phyloP scores from a whole-genome alignment of 1,284 basidiomycete species.

The Fistulinella staudtii region DNA sequence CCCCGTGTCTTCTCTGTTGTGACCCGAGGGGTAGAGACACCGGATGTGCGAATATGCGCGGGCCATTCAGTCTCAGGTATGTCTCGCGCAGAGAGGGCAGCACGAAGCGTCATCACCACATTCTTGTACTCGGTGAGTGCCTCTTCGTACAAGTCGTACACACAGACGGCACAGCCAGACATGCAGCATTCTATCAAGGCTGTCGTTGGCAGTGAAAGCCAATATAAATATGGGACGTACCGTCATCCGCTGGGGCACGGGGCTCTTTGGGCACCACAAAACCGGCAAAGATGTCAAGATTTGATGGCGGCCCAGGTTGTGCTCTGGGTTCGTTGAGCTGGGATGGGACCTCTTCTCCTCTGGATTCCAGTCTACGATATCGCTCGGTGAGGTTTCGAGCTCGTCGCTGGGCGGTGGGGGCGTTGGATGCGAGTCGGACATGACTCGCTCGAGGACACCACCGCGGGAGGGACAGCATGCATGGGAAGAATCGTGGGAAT shows the following conservation, averaged over 20 bases:
- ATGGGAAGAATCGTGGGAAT: conserved; percentile 5
- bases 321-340: conserved; percentile 4
- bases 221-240: conserved; percentile 24
- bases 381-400: conserved; percentile 51
- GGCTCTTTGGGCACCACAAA: conserved; percentile 59
- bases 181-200: conserved; percentile 75
- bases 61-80: conserved; percentile 72
- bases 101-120: conserved; percentile 49
- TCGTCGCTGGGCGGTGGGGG: conserved; percentile 16
- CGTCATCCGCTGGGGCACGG: conserved; percentile 58
- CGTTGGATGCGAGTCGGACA: conserved; percentile 11
- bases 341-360: conserved; percentile 40
- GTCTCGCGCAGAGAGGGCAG: conserved; percentile 43
- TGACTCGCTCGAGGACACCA: conserved; percentile 3
- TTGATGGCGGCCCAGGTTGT: conserved; percentile 7
- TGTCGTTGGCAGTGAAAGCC: not conserved
- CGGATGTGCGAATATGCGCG: conserved; percentile 29
- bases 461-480: conserved; percentile 15
- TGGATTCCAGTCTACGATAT: conserved; percentile 52
- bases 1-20: conserved; percentile 30
- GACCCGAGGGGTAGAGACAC: not conserved
- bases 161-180: conserved; percentile 87
- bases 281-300: conserved; percentile 42
- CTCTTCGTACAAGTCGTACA: conserved; percentile 84
- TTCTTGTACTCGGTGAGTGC: conserved; percentile 64